These are phyloP conservation scores for Melanopsichium pennsylvanicum DNA, from an alignment of 1,284 basidiomycete species.

Conservation along the genomic window DNA sequence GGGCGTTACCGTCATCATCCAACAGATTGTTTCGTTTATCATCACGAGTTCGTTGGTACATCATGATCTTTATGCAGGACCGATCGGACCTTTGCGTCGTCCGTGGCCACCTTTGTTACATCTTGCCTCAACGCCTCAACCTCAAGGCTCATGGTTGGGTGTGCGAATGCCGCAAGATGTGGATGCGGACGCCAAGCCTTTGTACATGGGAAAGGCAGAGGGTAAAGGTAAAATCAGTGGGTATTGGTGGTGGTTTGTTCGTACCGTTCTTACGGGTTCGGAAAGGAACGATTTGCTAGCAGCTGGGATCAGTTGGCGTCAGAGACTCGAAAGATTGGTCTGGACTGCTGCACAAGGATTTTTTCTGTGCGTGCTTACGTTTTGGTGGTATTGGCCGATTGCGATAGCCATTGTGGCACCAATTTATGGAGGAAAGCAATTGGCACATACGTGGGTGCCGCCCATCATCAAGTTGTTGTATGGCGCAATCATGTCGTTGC, in stretches of 20 bases:
- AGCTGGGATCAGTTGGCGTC: conserved; percentile 43
- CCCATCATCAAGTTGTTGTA: conserved; percentile 65
- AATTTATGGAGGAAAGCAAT: conserved; percentile 56
- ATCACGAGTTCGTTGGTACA: conserved; percentile 57
- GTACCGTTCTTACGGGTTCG: conserved; percentile 47
- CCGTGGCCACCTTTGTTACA: conserved; percentile 62
- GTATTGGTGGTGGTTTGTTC: conserved; percentile 55
- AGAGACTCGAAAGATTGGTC: conserved; percentile 51
- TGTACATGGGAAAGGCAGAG: conserved; percentile 48
- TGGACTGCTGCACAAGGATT: conserved; percentile 61
- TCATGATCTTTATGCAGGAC: conserved; percentile 51
- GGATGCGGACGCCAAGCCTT: conserved; percentile 10
- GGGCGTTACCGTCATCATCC: conserved; percentile 62
- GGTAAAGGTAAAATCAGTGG: conserved; percentile 20
- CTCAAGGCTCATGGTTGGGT: conserved; percentile 48
- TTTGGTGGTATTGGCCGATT: conserved; percentile 64
- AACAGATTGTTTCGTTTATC: conserved; percentile 59
- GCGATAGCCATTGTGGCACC: conserved; percentile 62
- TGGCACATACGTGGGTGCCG: conserved; percentile 63
- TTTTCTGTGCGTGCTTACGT: conserved; percentile 48
- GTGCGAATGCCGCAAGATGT: conserved; percentile 39
- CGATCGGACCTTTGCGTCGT: conserved; percentile 37
- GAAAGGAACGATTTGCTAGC: conserved; percentile 56
- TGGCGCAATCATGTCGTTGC: conserved; percentile 53
- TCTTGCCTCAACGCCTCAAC: conserved; percentile 45